phyloP scores from a whole-genome alignment of 257 asterid genomes.

The Nyctanthes arbortristis region DNA sequence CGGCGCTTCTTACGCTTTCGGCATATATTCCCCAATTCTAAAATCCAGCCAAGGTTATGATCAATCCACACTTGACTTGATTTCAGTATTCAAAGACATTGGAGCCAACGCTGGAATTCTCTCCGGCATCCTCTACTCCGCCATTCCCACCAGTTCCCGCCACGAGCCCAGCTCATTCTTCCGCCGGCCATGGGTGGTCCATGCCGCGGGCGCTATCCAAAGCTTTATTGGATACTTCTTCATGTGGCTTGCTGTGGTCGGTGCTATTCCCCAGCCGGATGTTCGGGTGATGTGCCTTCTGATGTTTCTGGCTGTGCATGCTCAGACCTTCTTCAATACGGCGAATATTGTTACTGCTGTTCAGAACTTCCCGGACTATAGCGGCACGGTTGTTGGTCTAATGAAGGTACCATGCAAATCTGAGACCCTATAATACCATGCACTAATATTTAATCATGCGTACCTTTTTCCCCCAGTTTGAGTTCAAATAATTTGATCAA shows the following conservation, averaged over 20 bases:
- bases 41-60: conserved; percentile 72
- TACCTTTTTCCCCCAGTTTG: not conserved
- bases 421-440: no score
- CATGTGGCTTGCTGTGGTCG: conserved; percentile 80
- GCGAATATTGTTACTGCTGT: conserved; percentile 88
- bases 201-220: conserved; percentile 65
- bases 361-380: conserved; percentile 61
- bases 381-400: conserved; percentile 84
- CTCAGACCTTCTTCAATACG: conserved; percentile 88
- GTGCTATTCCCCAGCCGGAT: conserved; percentile 51
- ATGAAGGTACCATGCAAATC: no score
- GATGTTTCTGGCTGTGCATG: conserved; percentile 88
- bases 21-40: conserved; percentile 78
- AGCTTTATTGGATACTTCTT: conserved; percentile 78
- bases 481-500: no score
- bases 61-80: conserved; percentile 79
- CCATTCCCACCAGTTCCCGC: conserved; percentile 26
- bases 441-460: no score
- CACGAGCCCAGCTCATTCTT: conserved; percentile 2
- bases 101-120: conserved; percentile 93
- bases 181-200: conserved; percentile 83
- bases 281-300: conserved; percentile 59
- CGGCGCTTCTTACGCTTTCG: conserved; percentile 94
- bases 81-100: conserved; percentile 91
- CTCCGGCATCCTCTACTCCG: conserved; percentile 78